These are phyloP conservation scores for Ogataea salicorniae DNA, from an alignment of 805 yeast species.

Conservation along the genomic window DNA sequence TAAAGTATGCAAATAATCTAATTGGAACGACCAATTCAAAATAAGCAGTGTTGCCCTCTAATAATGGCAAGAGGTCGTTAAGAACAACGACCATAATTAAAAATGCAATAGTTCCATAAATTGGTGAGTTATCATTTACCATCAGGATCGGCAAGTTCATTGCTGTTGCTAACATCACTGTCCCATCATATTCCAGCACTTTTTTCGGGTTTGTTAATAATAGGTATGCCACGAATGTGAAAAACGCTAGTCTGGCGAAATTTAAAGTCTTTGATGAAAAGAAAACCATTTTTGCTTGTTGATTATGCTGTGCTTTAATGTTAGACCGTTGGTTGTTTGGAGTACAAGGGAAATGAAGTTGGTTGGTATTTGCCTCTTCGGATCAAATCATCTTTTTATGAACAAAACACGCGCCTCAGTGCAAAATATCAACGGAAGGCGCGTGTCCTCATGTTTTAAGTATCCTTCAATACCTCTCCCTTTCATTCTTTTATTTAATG, in stretches of 20 bases:
- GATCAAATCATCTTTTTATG: too few species aligned
- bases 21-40: conserved; percentile 59
- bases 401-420: too few species aligned
- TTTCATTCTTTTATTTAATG: too few species aligned
- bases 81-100: conserved; percentile 41
- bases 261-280: conserved; percentile 23
- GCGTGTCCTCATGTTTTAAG: too few species aligned
- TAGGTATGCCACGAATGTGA: conserved; percentile 19
- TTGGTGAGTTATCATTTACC: conserved; percentile 28
- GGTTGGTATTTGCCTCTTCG: too few species aligned
- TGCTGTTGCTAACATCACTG: conserved; percentile 24
- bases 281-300: conserved; percentile 23
- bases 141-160: conserved; percentile 31
- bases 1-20: conserved; percentile 47
- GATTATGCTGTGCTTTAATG: background rate
- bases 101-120: conserved; percentile 44
- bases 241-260: conserved; percentile 17
- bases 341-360: too few species aligned
- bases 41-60: conserved; percentile 39
- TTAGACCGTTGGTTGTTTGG: too few species aligned
- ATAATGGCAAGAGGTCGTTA: conserved; percentile 55
- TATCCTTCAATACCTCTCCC: too few species aligned
- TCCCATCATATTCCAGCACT: conserved; percentile 27
- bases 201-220: conserved; percentile 21
- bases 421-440: too few species aligned